A percentile compares a stretch with the other conserved stretches of the same genome.
Conservation (phyloP, 805 yeast genomes). For the Teunomyces stri region DNA sequence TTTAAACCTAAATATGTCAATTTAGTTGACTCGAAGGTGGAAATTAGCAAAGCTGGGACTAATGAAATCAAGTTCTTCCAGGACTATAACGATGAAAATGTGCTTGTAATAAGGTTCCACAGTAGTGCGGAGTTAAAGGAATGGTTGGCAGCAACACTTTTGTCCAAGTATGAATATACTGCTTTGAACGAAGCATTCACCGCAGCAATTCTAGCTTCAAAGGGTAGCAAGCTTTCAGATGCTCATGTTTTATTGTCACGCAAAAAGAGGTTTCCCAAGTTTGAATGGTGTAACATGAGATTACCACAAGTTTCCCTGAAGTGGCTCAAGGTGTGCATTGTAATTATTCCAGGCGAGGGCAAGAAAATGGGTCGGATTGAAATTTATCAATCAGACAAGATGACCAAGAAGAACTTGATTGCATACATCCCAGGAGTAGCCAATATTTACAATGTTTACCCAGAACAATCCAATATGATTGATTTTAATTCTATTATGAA, state of each 20-base stretch:
- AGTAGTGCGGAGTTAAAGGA: conserved; percentile 19
- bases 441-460: conserved; percentile 55
- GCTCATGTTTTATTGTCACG: conserved; percentile 53
- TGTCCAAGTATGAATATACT: conserved; percentile 56
- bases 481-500: conserved; percentile 57
- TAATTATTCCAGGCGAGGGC: conserved; percentile 44
- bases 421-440: conserved; percentile 46
- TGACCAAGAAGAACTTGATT: conserved; percentile 50
- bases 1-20: conserved; percentile 53
- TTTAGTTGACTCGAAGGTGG: conserved; percentile 41
- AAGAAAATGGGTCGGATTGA: conserved; percentile 52
- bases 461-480: conserved; percentile 55
- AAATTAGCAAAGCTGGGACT: conserved; percentile 9
- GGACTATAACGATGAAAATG: conserved; percentile 26
- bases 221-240: conserved; percentile 56
- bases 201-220: conserved; percentile 58
- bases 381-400: conserved; percentile 49
- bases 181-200: conserved; percentile 62
- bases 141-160: conserved; percentile 50
- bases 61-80: conserved; percentile 25
- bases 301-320: conserved; percentile 56
- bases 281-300: conserved; percentile 63
- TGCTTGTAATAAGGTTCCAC: conserved; percentile 23
- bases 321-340: conserved; percentile 57
- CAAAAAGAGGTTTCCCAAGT: conserved; percentile 46